These are phyloP conservation scores for Tricholoma flavovirens DNA, from an alignment of 768 basidiomycete species.

Conservation along the genomic window DNA sequence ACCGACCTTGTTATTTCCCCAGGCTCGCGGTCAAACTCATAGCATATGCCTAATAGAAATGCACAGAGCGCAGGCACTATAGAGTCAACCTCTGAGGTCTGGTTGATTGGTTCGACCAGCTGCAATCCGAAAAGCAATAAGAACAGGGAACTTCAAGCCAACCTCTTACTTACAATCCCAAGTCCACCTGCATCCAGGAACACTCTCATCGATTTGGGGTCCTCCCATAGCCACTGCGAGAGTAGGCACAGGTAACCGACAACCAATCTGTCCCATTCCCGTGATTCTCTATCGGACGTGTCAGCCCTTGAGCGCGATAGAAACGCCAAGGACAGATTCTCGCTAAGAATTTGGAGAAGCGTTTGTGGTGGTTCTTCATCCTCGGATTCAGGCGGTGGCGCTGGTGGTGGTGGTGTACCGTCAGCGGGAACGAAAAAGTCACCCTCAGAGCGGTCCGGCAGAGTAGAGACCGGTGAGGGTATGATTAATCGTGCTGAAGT, in stretches of 20 bases:
- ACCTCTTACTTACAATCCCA: slow-evolving; percentile 63
- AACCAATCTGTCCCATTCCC: slow-evolving; percentile 89
- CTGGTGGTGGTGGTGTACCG: slow-evolving; percentile 34
- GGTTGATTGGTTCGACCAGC: slow-evolving; percentile 95
- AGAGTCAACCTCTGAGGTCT: slow-evolving; percentile 77
- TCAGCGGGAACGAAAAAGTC: slow-evolving; percentile 80
- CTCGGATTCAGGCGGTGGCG: slow-evolving; percentile 31
- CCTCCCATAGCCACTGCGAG: slow-evolving; percentile 96
- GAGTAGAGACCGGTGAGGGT: slow-evolving; percentile 37
- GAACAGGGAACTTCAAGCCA: neutral
- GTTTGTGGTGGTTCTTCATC: slow-evolving; percentile 65
- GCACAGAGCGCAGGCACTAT: slow-evolving; percentile 87
- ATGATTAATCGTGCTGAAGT: slow-evolving; percentile 57
- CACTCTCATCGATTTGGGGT: slow-evolving; percentile 79
- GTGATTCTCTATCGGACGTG: slow-evolving; percentile 61
- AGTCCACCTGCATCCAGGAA: slow-evolving; percentile 89
- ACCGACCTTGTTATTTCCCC: slow-evolving; percentile 90
- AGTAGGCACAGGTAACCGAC: slow-evolving; percentile 81
- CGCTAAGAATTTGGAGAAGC: slow-evolving; percentile 79
- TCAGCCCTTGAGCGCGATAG: slow-evolving; percentile 67
- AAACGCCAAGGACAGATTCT: slow-evolving; percentile 84
- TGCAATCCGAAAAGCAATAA: neutral
- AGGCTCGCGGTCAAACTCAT: slow-evolving; percentile 94
- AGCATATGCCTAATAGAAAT: slow-evolving; percentile 89
- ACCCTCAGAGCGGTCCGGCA: slow-evolving; percentile 22